phyloP scores from a whole-genome alignment of 148 eudicot species.

The Camellia lanceoleosa region DNA sequence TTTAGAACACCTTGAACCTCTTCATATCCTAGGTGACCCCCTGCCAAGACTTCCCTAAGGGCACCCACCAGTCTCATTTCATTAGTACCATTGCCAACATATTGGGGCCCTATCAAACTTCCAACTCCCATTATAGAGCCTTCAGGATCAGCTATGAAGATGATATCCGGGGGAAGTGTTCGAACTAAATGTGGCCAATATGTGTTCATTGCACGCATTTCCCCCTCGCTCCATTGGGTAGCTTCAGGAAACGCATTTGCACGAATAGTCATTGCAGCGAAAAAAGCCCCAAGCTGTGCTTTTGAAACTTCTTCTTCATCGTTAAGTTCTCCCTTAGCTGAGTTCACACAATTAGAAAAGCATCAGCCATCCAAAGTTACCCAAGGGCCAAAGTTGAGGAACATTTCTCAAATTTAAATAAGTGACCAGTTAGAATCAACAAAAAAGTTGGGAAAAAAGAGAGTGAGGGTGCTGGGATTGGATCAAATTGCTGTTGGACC shows the following conservation, averaged over 20 bases:
- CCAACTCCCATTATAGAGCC: constrained; percentile 78
- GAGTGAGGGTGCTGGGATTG: neutral
- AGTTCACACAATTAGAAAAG: constrained; percentile 9
- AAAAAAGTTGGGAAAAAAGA: neutral
- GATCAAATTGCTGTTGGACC: neutral
- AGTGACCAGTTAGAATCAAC: neutral
- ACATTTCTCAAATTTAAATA: neutral
- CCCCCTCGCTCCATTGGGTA: constrained; percentile 98
- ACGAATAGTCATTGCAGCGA: constrained; percentile 92
- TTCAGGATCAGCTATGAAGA: constrained; percentile 97
- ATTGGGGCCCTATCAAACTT: constrained; percentile 80
- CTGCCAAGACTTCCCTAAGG: constrained; percentile 89
- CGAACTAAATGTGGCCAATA: constrained; percentile 88
- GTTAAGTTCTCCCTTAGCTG: constrained; percentile 88
- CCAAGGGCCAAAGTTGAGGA: neutral
- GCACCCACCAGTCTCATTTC: constrained; percentile 99
- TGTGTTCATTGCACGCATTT: constrained; percentile 74
- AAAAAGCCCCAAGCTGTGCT: constrained; percentile 96
- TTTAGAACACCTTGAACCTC: constrained; percentile 92
- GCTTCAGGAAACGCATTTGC: constrained; percentile 90
- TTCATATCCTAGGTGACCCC: constrained; percentile 96
- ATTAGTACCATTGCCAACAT: constrained; percentile 66
- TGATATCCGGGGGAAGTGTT: constrained; percentile 68
- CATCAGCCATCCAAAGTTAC: neutral
- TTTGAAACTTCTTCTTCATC: constrained; percentile 72